Conservation (phyloP, 73 alveolate genomes). For the Paramecium tetraurelia region DNA sequence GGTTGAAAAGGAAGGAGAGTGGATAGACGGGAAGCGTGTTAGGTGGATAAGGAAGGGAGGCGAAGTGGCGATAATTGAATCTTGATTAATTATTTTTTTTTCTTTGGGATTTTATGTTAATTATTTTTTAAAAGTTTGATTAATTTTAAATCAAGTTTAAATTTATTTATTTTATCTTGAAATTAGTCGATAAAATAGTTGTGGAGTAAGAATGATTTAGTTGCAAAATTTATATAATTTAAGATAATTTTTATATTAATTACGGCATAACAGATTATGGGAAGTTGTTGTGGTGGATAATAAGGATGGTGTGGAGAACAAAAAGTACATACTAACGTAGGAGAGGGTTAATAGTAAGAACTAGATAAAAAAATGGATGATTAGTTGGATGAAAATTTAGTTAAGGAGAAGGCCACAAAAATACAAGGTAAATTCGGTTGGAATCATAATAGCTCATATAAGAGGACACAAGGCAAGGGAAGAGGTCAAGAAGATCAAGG, state of each 20-base stretch:
- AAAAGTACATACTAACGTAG: not conserved
- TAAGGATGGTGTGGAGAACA: not conserved
- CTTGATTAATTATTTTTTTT: not conserved
- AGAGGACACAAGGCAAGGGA: slow-evolving; percentile 15
- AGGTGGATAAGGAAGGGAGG: slow-evolving; percentile 48
- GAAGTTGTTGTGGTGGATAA: slow-evolving; percentile 46
- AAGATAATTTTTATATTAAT: not conserved
- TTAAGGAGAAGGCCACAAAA: slow-evolving; percentile 3
- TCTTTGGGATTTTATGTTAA: not conserved
- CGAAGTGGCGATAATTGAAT: not conserved
- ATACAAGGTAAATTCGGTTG: not conserved
- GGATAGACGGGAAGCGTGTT: slow-evolving; percentile 67
- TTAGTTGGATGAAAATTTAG: not conserved
- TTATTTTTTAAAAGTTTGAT: not conserved
- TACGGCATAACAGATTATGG: slow-evolving; percentile 44
- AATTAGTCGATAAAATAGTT: not conserved
- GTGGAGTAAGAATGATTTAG: not conserved
- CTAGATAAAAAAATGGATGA: not conserved
- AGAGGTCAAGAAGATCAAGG: not conserved
- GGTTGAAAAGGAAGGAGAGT: slow-evolving; percentile 68
- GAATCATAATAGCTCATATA: not conserved
- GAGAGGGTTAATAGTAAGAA: not conserved
- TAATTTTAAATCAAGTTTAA: not conserved
- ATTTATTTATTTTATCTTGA: not conserved
- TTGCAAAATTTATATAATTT: not conserved